A percentile compares a stretch with the other conserved stretches of the same genome.
These are phyloP conservation scores for Tylopilus vinaceipallidus DNA, from an alignment of 768 basidiomycete species.

Conservation along the genomic window DNA sequence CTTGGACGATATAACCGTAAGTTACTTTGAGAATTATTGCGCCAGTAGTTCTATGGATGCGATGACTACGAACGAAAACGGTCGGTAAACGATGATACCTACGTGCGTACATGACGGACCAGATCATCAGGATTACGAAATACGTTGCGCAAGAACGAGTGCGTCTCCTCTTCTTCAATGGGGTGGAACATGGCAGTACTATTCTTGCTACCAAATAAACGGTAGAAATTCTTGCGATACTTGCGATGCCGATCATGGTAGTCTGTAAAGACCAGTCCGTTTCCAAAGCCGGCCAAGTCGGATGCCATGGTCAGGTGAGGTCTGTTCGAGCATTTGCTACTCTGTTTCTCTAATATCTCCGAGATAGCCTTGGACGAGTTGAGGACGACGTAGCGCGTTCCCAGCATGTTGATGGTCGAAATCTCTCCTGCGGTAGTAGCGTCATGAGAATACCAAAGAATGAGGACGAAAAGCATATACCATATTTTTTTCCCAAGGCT, in stretches of 20 bases:
- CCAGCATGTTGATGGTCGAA: slow-evolving; percentile 32
- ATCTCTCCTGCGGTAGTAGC: slow-evolving; percentile 26
- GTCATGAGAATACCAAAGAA: background rate
- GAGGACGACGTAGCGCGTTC: slow-evolving; percentile 48
- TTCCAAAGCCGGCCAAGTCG: slow-evolving; percentile 19
- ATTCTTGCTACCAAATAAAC: slow-evolving; percentile 12
- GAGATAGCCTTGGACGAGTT: slow-evolving; percentile 44
- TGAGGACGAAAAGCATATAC: slow-evolving; percentile 29
- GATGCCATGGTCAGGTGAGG: slow-evolving; percentile 15
- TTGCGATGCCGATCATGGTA: slow-evolving; percentile 8
- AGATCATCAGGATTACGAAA: slow-evolving; percentile 12
- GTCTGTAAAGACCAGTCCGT: slow-evolving; percentile 5
- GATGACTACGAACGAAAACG: too few species aligned
- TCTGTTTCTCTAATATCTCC: slow-evolving; percentile 52
- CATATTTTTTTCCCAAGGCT: slow-evolving; percentile 52
- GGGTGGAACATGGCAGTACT: slow-evolving; percentile 5
- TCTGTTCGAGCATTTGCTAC: slow-evolving; percentile 47
- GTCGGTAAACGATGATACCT: too few species aligned
- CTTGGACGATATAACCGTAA: slow-evolving; percentile 40
- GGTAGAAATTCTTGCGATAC: slow-evolving; percentile 12
- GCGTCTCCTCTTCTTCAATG: slow-evolving; percentile 18
- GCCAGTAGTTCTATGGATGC: slow-evolving; percentile 11
- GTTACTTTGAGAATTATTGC: slow-evolving; percentile 37
- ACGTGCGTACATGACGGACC: slow-evolving; percentile 20
- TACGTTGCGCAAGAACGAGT: slow-evolving; percentile 17